phyloP scores from a whole-genome alignment of 345 rosid genomes.

The Balakata baccata region DNA sequence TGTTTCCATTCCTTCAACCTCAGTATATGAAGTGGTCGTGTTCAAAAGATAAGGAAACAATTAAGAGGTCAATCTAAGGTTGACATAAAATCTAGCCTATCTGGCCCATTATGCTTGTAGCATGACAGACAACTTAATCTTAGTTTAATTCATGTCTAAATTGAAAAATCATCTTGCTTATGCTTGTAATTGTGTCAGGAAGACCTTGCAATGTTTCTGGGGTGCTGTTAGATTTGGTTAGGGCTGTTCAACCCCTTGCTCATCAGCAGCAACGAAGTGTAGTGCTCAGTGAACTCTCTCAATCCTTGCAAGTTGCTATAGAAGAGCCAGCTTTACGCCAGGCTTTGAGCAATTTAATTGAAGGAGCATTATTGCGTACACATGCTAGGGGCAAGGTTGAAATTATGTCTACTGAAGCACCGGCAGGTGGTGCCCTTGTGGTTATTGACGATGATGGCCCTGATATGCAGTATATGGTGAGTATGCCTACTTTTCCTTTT shows the following conservation, averaged over 20 bases:
- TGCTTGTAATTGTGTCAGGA: slow-evolving; percentile 69
- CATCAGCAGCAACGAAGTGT: slow-evolving; percentile 66
- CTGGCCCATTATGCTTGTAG: background rate
- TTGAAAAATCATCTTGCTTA: slow-evolving; percentile 28
- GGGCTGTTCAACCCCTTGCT: slow-evolving; percentile 76
- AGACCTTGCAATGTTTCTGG: slow-evolving; percentile 84
- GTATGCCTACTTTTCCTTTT: background rate
- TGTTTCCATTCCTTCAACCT: background rate
- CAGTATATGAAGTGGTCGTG: background rate
- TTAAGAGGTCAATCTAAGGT: background rate
- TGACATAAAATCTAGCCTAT: background rate
- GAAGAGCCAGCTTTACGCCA: slow-evolving; percentile 88
- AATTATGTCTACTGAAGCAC: slow-evolving; percentile 65
- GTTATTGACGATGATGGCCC: slow-evolving; percentile 91
- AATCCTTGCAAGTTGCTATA: slow-evolving; percentile 64
- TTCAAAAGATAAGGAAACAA: background rate
- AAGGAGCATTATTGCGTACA: slow-evolving; percentile 91
- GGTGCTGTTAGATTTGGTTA: slow-evolving; percentile 71
- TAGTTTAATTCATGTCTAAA: slow-evolving; percentile 10
- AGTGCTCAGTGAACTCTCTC: slow-evolving; percentile 52
- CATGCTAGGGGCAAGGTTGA: slow-evolving; percentile 74
- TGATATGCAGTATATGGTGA: slow-evolving; percentile 94
- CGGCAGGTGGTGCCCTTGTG: slow-evolving; percentile 76
- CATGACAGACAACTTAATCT: background rate
- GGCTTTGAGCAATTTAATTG: slow-evolving; percentile 88